These are phyloP conservation scores for Onygenales sp. DNA, from an alignment of 2,329 filamentous ascomycete species.

Conservation along the genomic window DNA sequence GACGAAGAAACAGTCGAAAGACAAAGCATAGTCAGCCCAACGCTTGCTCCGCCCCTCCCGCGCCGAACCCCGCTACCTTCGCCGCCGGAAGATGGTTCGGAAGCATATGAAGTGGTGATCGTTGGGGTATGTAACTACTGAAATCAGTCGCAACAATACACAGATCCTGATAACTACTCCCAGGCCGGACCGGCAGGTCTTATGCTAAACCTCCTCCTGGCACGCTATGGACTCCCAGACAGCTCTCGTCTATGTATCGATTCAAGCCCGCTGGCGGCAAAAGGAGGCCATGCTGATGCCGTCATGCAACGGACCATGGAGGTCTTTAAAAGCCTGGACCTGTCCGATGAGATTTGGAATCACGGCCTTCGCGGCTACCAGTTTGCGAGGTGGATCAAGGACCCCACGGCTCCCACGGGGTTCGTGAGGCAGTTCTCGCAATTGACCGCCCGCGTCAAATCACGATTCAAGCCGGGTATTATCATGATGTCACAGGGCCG, in stretches of 20 bases:
- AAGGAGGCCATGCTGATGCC: constrained; percentile 35
- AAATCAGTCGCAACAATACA: background rate
- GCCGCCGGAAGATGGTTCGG: constrained; percentile 7
- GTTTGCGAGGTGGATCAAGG: constrained; percentile 40
- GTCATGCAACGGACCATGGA: constrained; percentile 36
- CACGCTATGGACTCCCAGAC: constrained; percentile 34
- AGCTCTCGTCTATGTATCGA: constrained; percentile 35
- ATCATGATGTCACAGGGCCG: constrained; percentile 62
- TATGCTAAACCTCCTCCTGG: constrained; percentile 32
- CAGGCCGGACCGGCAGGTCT: constrained; percentile 36
- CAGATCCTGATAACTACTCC: background rate
- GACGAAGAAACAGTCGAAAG: background rate
- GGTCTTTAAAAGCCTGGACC: constrained; percentile 32
- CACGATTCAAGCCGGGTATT: constrained; percentile 34
- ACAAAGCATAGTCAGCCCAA: background rate
- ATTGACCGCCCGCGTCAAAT: constrained; percentile 40
- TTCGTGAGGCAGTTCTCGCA: constrained; percentile 1
- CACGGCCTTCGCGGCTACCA: constrained; percentile 43
- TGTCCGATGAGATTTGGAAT: constrained; percentile 25
- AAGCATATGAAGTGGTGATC: constrained; percentile 33
- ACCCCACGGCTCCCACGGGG: background rate
- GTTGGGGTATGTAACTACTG: constrained; percentile 20
- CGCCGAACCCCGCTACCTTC: constrained; percentile 18
- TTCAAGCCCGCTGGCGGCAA: constrained; percentile 27
- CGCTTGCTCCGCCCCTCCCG: constrained; percentile 29